phyloP scores from a whole-genome alignment of 805 yeast genomes.

The Metschnikowia sp. region DNA sequence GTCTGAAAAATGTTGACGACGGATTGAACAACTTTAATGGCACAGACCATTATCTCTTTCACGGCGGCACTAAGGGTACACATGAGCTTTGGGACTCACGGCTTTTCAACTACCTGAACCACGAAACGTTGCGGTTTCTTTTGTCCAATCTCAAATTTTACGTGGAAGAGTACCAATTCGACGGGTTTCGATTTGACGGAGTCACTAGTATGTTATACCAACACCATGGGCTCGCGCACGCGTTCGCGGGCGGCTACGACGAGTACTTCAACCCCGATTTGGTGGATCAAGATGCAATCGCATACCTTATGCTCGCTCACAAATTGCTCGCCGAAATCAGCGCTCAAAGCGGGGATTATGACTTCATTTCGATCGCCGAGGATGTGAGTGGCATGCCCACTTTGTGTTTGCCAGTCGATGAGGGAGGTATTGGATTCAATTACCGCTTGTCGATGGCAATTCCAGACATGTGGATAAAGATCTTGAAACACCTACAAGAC shows the following conservation, averaged over 20 bases:
- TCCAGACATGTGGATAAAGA: conserved; percentile 99
- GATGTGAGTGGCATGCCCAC: conserved; percentile 99
- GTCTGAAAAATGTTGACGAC: conserved; percentile 90
- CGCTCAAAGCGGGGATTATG: conserved; percentile 27
- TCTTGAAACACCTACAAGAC: conserved; percentile 76
- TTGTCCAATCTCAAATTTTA: conserved; percentile 81
- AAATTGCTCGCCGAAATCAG: conserved; percentile 59
- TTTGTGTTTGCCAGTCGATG: conserved; percentile 64
- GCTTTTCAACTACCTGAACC: conserved; percentile 84
- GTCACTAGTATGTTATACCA: conserved; percentile 89
- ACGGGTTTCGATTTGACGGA: conserved; percentile 96
- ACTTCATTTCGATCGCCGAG: conserved; percentile 82
- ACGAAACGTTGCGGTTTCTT: conserved; percentile 85
- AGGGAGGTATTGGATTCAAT: conserved; percentile 93
- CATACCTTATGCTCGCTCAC: conserved; percentile 90
- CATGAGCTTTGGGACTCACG: conserved; percentile 98
- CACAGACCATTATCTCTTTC: conserved; percentile 92
- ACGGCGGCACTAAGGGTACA: conserved; percentile 82
- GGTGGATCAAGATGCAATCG: conserved; percentile 84
- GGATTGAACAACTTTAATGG: conserved; percentile 94
- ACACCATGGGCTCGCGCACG: conserved; percentile 91
- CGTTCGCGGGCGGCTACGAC: conserved; percentile 87
- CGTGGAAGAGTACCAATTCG: conserved; percentile 80
- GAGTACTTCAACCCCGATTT: conserved; percentile 78
- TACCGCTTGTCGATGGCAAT: conserved; percentile 94